Evolutionary conservation across 179 eudicot genomes (phyloP).

Genomic region (Sideroxylon spinosum): DNA sequence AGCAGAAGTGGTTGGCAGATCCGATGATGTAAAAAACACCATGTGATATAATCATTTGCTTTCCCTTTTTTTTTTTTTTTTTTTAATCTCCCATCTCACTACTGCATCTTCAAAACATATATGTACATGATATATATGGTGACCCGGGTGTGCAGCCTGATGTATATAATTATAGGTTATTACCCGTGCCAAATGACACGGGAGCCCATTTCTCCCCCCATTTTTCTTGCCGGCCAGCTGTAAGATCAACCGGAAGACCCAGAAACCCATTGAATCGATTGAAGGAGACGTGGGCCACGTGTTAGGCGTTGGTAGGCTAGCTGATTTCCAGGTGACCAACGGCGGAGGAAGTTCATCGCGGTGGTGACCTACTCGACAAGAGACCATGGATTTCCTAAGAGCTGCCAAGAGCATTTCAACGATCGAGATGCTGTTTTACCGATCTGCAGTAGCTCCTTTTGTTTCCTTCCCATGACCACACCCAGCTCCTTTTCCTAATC

Average conservation of each 20-base stretch:
- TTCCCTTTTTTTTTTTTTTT: no score
- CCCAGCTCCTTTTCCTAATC: constrained; percentile 34
- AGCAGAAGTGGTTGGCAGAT: no score
- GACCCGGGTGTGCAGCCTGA: no score
- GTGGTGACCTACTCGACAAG: constrained; percentile 59
- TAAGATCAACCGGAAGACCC: constrained; percentile 90
- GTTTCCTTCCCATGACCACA: constrained; percentile 26
- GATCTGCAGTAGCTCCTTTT: constrained; percentile 21
- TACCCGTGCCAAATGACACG: no score
- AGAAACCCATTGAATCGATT: constrained; percentile 80
- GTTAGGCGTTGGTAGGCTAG: constrained; percentile 89
- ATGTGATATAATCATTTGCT: no score
- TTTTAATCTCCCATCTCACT: no score
- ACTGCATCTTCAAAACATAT: no score
- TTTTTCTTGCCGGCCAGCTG: no score
- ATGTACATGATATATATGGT: no score
- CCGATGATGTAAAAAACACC: no score
- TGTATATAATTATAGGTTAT: no score
- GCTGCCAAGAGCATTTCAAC: constrained; percentile 58
- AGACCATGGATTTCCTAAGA: constrained; percentile 74
- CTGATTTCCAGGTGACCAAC: constrained; percentile 84
- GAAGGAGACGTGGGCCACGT: constrained; percentile 84
- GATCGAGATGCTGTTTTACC: constrained; percentile 47
- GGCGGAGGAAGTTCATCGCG: constrained; percentile 47
- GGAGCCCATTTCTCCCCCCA: no score